Evolutionary conservation across 345 rosid genomes (phyloP), one percentile per base, ranked within the genome.

Genomic region (Anacardium occidentale): DNA sequence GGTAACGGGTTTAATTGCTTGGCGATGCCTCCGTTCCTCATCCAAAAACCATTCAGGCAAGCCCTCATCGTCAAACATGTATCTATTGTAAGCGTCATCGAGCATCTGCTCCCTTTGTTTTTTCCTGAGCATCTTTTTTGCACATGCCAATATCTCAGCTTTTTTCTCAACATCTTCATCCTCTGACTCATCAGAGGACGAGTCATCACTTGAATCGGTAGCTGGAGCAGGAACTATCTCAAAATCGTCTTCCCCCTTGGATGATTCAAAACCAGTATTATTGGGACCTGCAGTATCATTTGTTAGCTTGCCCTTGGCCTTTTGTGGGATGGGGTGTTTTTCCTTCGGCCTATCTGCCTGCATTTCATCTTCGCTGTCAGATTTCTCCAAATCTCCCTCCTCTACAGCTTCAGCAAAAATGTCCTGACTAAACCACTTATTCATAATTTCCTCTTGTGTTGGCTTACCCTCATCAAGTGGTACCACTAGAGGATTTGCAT

Each of bases 71-170:
- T 86, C 85, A 73, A 85, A 87, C 98, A 92, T 89, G 81, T 91
- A 84, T 68, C 78, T 95, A 76, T 88, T 88, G 70, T 95, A 92
- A 1, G 90, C 91, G 81, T 91, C 96, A 71, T 95, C 98, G 13
- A 95, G 87, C 44, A 95, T 86, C 63, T 87, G 77, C 75, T 91
- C 97, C 70, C 99, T 86, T 66, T 75, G 87, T 81, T 92, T 95
- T 82, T 95, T 95, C 84, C 91, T 86, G 72, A 89, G 81, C 98
- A 95, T 92, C 82, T 87, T 92, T 86, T 95, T 92, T 32, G 94
- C 96, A 75, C 80, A 89, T 20, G 98, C 97, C 83, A 95, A 81
- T 78, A 92, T 80, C 84, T 95, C 97, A 5, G 98, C 98, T 73
- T 92, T 95, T 45, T 87, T 50, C 10, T 89, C 79, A 59, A 78